Evolutionary conservation across 2,329 filamentous ascomycete species (phyloP).

Genomic region (Aspergillus sp.): DNA sequence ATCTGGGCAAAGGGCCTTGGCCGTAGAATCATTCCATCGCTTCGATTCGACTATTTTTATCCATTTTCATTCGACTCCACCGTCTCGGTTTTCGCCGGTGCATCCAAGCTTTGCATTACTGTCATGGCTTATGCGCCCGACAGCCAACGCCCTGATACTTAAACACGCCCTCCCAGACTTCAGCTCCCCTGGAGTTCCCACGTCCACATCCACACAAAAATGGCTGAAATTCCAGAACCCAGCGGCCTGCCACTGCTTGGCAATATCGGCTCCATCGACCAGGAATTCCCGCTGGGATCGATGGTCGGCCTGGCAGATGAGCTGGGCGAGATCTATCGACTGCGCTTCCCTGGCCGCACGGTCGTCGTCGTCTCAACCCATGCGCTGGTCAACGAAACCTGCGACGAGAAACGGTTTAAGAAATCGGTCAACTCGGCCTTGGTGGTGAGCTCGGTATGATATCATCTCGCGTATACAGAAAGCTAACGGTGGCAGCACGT

Average conservation of each 20-base stretch:
- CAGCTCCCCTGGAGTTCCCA: no score
- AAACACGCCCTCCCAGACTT: no score
- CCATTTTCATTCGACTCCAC: no score
- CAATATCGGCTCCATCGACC: neutral
- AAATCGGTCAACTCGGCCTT: constrained; percentile 1
- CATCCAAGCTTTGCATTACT: no score
- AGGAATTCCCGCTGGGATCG: neutral
- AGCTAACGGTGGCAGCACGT: neutral
- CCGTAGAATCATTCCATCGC: no score
- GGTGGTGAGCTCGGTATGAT: neutral
- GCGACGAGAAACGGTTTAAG: constrained; percentile 58
- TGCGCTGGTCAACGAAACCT: constrained; percentile 61
- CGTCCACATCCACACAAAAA: neutral
- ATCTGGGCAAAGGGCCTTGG: no score
- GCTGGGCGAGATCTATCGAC: neutral
- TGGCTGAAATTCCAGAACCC: neutral
- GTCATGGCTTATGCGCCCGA: no score
- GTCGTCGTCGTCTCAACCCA: constrained; percentile 24
- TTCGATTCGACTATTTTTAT: no score
- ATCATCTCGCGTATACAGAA: no score
- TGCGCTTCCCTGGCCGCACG: neutral
- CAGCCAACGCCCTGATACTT: no score
- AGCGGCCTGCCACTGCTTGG: neutral
- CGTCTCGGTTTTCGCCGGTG: no score
- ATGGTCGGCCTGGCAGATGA: neutral